Base-by-base conservation (phyloP, 1,139 yeast genomes). In the Geotrichum candidum region DNA sequence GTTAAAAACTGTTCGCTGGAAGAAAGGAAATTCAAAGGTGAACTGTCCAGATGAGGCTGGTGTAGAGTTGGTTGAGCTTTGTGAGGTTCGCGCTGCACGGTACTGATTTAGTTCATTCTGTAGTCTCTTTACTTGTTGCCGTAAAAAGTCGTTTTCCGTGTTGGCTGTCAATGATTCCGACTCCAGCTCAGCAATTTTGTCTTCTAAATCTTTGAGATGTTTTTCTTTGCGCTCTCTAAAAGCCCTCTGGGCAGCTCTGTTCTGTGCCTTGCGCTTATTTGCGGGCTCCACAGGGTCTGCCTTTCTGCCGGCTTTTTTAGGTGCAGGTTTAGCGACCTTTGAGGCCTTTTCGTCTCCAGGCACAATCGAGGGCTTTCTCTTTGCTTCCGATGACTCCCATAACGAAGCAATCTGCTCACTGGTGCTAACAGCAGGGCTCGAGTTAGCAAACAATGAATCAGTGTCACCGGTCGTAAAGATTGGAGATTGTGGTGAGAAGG, bases 201-300 rank as follows among this genome's bases (percentile, higher is more conserved):
- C 86, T 72, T 92, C 97, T 65, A 94, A 80, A 65, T 91, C 97
- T 71, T 85, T 83, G 86, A 94, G 83, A 71, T 88, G 90, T 61
- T 81, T 81, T 73, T 94, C 98, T 74, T 92, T 92, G 66, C 99
- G 83, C 75, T 94, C 98, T 65, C 98, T 80, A 74, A 91, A 94
- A 10, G 98, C 98, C 62, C 98, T 80, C 75, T 94, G 99, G 27
- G 98, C 99, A 7, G 97, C 97, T 70, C 99, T 82, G 75, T 94
- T 94, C 76, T 94, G 99, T 1, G 97, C 98, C 27, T 96, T 90
- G 68, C 98, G 81, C 78, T 90, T 92, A 68, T 86, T 85, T 67
- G 80, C 83, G 2, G 97, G 96, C 72, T 88, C 96, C 2, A 87
- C 82, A 22, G 86, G 88, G 62, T 87, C 78, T 0, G 89, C 91